Evolutionary conservation across 148 eudicot species (phyloP), one percentile per base, ranked within the genome.

Genomic region (Chenopodium formosanum): DNA sequence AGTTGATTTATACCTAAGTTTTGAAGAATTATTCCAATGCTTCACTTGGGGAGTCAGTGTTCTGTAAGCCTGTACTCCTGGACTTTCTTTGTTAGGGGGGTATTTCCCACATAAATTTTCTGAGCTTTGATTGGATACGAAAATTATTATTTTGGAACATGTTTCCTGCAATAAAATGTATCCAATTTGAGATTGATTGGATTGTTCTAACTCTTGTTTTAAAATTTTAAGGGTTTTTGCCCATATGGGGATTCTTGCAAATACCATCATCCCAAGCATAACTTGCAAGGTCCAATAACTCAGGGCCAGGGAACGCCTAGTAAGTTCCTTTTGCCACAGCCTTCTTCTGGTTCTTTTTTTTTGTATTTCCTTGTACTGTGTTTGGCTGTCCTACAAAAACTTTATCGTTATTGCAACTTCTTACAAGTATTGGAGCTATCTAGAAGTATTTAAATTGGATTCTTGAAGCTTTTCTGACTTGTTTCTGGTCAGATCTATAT

Each of bases 181-280:
- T 65, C 53, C 11, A 17, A 47, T 65, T 32, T 52, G 13, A 48
- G 52, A 34, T 32, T 75, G 46, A 23, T 40, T 44, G 19, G 32
- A 25, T 32, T 4, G 60, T 0, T 53, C 60, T 71, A 2, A 13
- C 34, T 29, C 47, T 19, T 50, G 3, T 40, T 80, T 84, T 40
- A 50, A 75, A 11, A 11, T 82, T 53, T 73, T 34, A 73, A 95
- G 99, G 99, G 99, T 40, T 86, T 88, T 76, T 92, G 99, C 86
- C 96, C 87, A 7, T 92, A 85, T 80, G 97, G 99, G 27, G 95
- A 92, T 82, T 88, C 94, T 37, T 95, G 99, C 85, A 93, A 89
- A 80, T 93, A 91, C 84, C 80, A 78, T 71, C 99, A 95, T 84
- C 95, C 97, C 70, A 90, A 77, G 86, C 92, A 83, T 69, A 86